phyloP scores from a whole-genome alignment of 305 asterid species.

The Withania somnifera region DNA sequence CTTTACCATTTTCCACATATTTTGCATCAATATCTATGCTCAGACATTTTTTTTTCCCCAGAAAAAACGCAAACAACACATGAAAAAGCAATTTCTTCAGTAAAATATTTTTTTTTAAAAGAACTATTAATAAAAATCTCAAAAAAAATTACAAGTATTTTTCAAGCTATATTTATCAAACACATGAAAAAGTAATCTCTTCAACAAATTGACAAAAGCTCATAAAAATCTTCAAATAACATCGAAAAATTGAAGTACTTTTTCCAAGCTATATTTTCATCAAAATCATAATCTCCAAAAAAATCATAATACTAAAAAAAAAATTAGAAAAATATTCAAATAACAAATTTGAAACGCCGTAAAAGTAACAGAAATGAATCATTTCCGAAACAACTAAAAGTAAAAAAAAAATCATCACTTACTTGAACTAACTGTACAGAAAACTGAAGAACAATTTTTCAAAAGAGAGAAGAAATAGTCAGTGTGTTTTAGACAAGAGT shows the following conservation, averaged over 20 bases:
- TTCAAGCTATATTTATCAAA: too few species aligned
- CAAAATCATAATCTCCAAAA: neutral
- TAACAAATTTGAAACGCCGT: neutral
- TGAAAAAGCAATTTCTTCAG: neutral
- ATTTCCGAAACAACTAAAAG: neutral
- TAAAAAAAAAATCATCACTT: neutral
- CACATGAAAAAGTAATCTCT: too few species aligned
- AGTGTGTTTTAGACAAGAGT: constrained; percentile 23
- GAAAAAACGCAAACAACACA: neutral
- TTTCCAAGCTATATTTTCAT: too few species aligned
- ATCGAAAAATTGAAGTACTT: too few species aligned
- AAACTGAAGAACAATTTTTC: neutral
- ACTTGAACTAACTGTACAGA: constrained; percentile 61
- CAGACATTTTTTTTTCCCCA: too few species aligned
- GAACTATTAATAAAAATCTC: too few species aligned
- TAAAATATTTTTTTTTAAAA: too few species aligned
- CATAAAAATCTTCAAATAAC: neutral
- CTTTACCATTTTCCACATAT: too few species aligned
- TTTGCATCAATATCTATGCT: too few species aligned
- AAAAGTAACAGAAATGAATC: neutral
- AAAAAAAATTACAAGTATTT: too few species aligned
- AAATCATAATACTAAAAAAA: too few species aligned
- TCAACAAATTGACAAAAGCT: too few species aligned
- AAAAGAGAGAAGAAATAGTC: constrained; percentile 22
- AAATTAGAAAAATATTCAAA: neutral